Evolutionary conservation across 176 grass and related monocot genomes (phyloP), one percentile per base, ranked within the genome.

Genomic region (Juncus effusus): DNA sequence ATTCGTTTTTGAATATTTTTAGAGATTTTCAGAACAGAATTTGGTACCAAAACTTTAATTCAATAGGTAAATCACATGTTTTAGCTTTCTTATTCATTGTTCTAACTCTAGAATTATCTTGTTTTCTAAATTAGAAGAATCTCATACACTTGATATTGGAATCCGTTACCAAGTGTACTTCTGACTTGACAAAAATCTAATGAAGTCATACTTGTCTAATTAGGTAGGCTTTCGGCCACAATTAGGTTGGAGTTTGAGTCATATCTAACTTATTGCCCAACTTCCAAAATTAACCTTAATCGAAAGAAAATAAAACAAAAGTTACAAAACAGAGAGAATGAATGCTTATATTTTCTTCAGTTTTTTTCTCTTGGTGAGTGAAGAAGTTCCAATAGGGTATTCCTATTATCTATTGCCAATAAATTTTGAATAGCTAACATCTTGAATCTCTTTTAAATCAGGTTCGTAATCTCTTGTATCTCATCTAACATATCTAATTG

Each of bases 201-300:
- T 11, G n/a, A 2, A 11, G 10, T 36, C 7, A 45, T 1, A 19
- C 2, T 65, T 36, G n/a, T 37, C 15, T 51, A 38, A 19, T 39
- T 56, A 58, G 67, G 36, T 70, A 40, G 16, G 52, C 5, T 71
- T 42, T 71, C 57, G 67, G 36, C 42, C 8, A 54, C 49, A n/a
- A 69, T 69, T 69, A 40, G 65, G 50, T 69, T 47, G 51, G 65
- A 69, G 16, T 69, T 54, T 39, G 19, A 69, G 50, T 37, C 54
- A 40, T 38, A 69, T 69, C 65, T 68, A 40, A 51, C 28, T 52
- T 54, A 56, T 54, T 55, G 40, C 37, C n/a, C 40, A 53, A n/a
- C 42, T 39, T 61, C 59, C 1, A 12, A n/a, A 37, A 61, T 61
- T 61, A 61, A 61, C 39, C 12, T 61, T 37, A 61, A 16, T n/a